A percentile compares a stretch with the other conserved stretches of the same genome.
Evolutionary conservation across 2,329 filamentous ascomycete genomes (phyloP).

Genomic region (Diaporthe velutina): DNA sequence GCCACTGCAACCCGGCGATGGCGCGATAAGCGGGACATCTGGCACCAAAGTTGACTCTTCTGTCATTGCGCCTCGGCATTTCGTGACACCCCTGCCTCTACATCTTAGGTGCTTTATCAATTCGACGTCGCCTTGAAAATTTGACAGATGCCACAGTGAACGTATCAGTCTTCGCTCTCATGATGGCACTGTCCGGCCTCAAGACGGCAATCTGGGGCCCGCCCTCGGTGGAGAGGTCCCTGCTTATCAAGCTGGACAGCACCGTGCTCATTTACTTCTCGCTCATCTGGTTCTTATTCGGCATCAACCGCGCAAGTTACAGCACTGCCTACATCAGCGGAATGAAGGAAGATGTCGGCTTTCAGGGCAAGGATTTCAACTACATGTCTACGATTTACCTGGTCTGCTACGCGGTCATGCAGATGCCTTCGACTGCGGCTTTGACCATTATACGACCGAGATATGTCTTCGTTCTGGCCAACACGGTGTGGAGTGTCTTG

Average conservation of each 20-base stretch:
- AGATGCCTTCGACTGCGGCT: conserved; percentile 58
- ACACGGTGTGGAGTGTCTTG: conserved; percentile 57
- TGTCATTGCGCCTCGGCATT: conserved; percentile 2
- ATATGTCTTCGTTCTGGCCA: conserved; percentile 57
- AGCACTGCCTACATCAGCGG: conserved; percentile 57
- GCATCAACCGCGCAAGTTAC: conserved; percentile 58
- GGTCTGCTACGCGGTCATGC: conserved; percentile 57
- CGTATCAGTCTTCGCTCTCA: neutral
- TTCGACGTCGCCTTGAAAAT: too few relatives aligned
- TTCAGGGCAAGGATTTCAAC: conserved; percentile 55
- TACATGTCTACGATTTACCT: conserved; percentile 53
- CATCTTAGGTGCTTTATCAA: neutral
- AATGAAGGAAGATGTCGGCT: conserved; percentile 54
- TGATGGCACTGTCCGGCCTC: conserved; percentile 27
- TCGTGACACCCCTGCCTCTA: neutral
- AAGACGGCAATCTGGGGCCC: conserved; percentile 33
- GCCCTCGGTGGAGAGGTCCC: conserved; percentile 42
- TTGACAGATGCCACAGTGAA: neutral
- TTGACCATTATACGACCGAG: conserved; percentile 47
- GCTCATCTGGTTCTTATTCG: conserved; percentile 61
- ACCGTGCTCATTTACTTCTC: conserved; percentile 59
- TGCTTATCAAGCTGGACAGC: conserved; percentile 55
- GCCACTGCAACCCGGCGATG: conserved; percentile 31
- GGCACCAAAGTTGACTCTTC: conserved; percentile 1
- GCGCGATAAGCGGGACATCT: conserved; percentile 26